Percentiles rank a stretch among this genome's conserved stretches.
Conservation (phyloP, 1,284 basidiomycete genomes). For the Apiotrichum montevideense region DNA sequence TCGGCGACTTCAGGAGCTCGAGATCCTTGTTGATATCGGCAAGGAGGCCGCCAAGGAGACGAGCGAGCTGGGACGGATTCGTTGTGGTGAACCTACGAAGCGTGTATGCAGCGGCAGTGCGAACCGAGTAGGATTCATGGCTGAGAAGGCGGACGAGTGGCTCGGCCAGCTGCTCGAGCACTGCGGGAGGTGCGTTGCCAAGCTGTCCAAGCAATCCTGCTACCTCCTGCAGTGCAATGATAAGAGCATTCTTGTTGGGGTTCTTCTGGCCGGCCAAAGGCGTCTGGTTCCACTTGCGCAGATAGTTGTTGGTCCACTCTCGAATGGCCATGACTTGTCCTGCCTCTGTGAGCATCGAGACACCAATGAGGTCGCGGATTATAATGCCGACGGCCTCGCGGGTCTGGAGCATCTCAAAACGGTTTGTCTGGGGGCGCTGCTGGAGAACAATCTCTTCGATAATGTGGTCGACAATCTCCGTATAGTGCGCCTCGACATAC, state of each 20-base stretch:
- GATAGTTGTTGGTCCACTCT: slow-evolving; percentile 70
- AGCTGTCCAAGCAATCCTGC: slow-evolving; percentile 80
- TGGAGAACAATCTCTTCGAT: slow-evolving; percentile 65
- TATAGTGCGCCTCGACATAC: slow-evolving; percentile 81
- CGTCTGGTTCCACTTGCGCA: slow-evolving; percentile 80
- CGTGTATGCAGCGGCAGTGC: slow-evolving; percentile 78
- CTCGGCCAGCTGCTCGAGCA: slow-evolving; percentile 82
- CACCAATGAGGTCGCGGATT: slow-evolving; percentile 77
- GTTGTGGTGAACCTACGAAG: slow-evolving; percentile 84
- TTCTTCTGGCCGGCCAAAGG: slow-evolving; percentile 78
- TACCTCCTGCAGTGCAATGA: slow-evolving; percentile 74
- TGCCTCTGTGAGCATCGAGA: slow-evolving; percentile 82
- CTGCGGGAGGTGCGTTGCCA: slow-evolving; percentile 81
- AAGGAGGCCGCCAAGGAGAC: slow-evolving; percentile 73
- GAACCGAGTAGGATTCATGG: slow-evolving; percentile 81
- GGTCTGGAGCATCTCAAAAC: slow-evolving; percentile 69
- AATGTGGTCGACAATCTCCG: slow-evolving; percentile 70
- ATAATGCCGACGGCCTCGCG: slow-evolving; percentile 70
- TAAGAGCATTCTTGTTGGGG: slow-evolving; percentile 64
- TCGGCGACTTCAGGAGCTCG: slow-evolving; percentile 54
- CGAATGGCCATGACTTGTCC: slow-evolving; percentile 87
- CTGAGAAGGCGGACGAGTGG: slow-evolving; percentile 76
- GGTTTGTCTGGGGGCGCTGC: slow-evolving; percentile 53
- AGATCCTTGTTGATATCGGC: slow-evolving; percentile 66
- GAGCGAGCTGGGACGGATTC: slow-evolving; percentile 75